Evolutionary conservation across 2,329 filamentous ascomycete genomes (phyloP).

Genomic region (Mycosphaerella arachidis): DNA sequence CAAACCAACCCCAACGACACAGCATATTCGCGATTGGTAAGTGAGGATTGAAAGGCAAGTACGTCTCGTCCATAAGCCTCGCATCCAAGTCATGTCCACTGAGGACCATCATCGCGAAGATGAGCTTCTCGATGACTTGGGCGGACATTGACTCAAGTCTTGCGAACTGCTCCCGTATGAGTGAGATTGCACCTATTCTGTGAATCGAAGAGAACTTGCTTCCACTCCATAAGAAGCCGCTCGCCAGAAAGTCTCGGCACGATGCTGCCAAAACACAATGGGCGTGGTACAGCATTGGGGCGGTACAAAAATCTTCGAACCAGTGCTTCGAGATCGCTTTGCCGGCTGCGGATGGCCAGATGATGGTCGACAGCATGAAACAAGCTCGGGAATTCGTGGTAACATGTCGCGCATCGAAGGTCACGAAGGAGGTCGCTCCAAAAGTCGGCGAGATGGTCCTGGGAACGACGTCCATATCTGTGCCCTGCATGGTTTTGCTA

Average conservation of each 20-base stretch:
- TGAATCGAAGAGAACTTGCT: background rate
- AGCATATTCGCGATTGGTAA: background rate
- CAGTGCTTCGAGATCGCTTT: background rate
- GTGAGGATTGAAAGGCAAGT: background rate
- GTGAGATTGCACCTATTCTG: background rate
- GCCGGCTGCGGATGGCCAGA: conserved; percentile 3
- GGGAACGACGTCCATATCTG: background rate
- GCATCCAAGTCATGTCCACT: background rate
- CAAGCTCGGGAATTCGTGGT: background rate
- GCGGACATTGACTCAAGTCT: background rate
- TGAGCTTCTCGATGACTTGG: background rate
- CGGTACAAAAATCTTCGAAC: conserved; percentile 7
- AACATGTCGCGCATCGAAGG: background rate
- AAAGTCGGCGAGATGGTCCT: background rate
- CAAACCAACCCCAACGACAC: background rate
- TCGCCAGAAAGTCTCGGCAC: conserved; percentile 2
- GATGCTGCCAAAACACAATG: background rate
- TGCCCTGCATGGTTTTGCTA: background rate
- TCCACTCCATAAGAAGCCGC: background rate
- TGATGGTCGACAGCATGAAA: background rate
- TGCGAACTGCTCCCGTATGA: background rate
- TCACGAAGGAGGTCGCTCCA: background rate
- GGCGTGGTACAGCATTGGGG: conserved; percentile 1
- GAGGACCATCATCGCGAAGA: conserved; percentile 1
- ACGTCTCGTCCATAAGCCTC: background rate